Percentiles rank a stretch among this genome's conserved stretches.
These are phyloP conservation scores for Acanthamoeba royreba DNA, from an alignment of 208 protist species.

Conservation along the genomic window DNA sequence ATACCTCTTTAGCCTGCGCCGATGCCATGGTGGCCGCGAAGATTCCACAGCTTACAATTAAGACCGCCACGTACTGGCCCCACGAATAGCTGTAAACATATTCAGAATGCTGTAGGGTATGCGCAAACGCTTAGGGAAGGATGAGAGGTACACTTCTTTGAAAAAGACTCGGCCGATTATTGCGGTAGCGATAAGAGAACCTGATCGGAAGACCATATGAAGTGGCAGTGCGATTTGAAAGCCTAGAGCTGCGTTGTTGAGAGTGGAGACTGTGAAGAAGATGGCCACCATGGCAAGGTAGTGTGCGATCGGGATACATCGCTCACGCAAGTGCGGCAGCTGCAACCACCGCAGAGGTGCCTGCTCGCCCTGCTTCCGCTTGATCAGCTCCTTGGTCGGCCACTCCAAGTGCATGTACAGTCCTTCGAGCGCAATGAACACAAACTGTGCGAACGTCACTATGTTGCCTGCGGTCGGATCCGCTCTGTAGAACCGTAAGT, in stretches of 20 bases:
- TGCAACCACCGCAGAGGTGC: not conserved
- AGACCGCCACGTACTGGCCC: slow-evolving; percentile 1
- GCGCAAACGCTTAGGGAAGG: not conserved
- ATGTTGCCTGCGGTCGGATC: not conserved
- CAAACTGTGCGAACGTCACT: slow-evolving; percentile 14
- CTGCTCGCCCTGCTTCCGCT: not conserved
- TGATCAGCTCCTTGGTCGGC: not conserved
- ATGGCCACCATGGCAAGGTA: slow-evolving; percentile 30
- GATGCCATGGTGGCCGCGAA: slow-evolving; percentile 27
- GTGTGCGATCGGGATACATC: not conserved
- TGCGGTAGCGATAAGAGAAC: slow-evolving; percentile 22
- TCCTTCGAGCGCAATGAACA: slow-evolving; percentile 27
- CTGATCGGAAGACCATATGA: slow-evolving; percentile 45
- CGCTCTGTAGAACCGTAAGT: not conserved
- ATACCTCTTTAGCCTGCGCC: not conserved
- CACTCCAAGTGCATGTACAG: slow-evolving; percentile 5
- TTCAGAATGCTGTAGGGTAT: not conserved
- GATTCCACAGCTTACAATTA: slow-evolving; percentile 41
- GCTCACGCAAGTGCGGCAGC: not conserved
- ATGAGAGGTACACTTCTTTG: not conserved
- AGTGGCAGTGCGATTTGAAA: slow-evolving; percentile 38
- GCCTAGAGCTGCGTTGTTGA: slow-evolving; percentile 45
- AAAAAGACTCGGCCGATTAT: slow-evolving; percentile 7
- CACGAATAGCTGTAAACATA: not conserved
- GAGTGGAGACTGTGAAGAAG: slow-evolving; percentile 30